These are phyloP conservation scores for Tothia fuscella DNA, from an alignment of 2,329 filamentous ascomycete genomes.

Conservation along the genomic window DNA sequence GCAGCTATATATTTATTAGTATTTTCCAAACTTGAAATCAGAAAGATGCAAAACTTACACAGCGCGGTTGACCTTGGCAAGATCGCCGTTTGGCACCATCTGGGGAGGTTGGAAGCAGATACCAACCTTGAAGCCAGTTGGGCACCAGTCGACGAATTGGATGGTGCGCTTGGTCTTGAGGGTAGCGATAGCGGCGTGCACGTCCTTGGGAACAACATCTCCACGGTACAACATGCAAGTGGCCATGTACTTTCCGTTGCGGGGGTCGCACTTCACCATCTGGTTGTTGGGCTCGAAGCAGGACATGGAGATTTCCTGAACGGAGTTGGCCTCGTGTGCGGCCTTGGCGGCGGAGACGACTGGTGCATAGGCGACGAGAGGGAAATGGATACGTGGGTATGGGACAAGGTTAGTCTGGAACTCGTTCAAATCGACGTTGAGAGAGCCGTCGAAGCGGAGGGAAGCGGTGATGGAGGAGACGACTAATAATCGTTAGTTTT, in stretches of 20 bases:
- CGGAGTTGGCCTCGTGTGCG: constrained; percentile 94
- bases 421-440: constrained; percentile 99
- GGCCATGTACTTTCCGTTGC: constrained; percentile 99
- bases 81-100: constrained; percentile 90
- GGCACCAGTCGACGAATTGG: constrained; percentile 99
- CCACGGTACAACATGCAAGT: constrained; percentile 96
- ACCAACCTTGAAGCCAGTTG: constrained; percentile 99
- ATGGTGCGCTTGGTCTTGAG: constrained; percentile 99
- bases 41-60: constrained; percentile 53
- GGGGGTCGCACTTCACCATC: constrained; percentile 99
- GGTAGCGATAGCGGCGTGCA: constrained; percentile 80
- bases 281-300: constrained; percentile 99
- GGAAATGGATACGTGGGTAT: constrained; percentile 98
- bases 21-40: background rate
- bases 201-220: constrained; percentile 94
- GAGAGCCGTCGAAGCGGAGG: constrained; percentile 93
- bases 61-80: constrained; percentile 95
- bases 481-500: constrained; percentile 43
- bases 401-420: constrained; percentile 99
- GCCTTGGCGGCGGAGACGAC: constrained; percentile 93
- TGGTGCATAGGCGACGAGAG: constrained; percentile 89
- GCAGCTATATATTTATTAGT: constrained; percentile 45
- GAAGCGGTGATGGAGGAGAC: constrained; percentile 98
- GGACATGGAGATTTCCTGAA: constrained; percentile 95
- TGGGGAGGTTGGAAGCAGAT: constrained; percentile 99